These are phyloP conservation scores for Pisolithus microcarpus DNA, from an alignment of 768 basidiomycete species.

Conservation along the genomic window DNA sequence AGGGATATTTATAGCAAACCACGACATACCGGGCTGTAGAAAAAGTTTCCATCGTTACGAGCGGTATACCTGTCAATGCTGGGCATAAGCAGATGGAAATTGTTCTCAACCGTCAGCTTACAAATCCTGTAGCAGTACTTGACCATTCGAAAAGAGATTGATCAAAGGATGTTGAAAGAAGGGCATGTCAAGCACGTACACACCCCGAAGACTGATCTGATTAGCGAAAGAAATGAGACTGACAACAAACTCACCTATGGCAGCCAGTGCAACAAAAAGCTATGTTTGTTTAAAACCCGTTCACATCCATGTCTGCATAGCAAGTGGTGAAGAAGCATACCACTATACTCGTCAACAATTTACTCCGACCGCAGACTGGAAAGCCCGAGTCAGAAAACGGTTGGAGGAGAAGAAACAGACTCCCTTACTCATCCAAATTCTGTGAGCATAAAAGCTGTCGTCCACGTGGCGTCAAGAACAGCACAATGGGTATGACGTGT, in stretches of 20 bases:
- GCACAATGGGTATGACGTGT: not conserved
- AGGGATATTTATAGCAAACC: not conserved
- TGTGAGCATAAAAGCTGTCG: slow-evolving; percentile 19
- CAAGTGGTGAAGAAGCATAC: slow-evolving; percentile 4
- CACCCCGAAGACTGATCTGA: not conserved
- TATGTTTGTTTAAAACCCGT: not conserved
- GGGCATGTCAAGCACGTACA: not conserved
- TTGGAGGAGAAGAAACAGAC: too few species aligned
- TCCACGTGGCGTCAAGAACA: not conserved
- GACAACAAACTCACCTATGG: slow-evolving; percentile 7
- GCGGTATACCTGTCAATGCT: not conserved
- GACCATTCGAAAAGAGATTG: not conserved
- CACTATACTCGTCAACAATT: slow-evolving; percentile 8
- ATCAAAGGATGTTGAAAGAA: not conserved
- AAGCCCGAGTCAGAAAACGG: not conserved
- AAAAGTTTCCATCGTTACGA: not conserved
- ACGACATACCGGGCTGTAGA: not conserved
- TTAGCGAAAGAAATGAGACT: not conserved
- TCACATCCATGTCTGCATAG: too few species aligned
- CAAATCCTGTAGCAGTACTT: not conserved
- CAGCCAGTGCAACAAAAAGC: slow-evolving; percentile 6
- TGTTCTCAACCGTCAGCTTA: not conserved
- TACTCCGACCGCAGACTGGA: slow-evolving; percentile 16
- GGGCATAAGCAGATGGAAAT: not conserved
- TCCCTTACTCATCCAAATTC: slow-evolving; percentile 22